Evolutionary conservation across 2,329 filamentous ascomycete genomes (phyloP).

Genomic region (Sarocladium oryzae): DNA sequence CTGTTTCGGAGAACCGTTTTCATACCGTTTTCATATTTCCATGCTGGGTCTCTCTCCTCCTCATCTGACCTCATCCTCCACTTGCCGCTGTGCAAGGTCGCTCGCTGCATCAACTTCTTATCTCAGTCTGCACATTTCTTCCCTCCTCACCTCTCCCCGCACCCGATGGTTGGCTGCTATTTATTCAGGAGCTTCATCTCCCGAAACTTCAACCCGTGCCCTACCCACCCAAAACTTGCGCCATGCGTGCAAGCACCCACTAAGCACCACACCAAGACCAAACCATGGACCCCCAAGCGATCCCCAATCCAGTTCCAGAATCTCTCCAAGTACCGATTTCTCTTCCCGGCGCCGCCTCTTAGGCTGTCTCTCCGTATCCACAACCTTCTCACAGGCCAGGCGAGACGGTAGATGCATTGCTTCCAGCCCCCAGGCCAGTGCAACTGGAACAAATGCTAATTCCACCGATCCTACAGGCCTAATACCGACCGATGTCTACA

Average conservation of each 20-base stretch:
- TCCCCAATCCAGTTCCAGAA: slow-evolving; percentile 5
- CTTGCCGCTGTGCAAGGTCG: not conserved
- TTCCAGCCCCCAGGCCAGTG: not conserved
- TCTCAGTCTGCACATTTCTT: not conserved
- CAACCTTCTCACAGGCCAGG: not conserved
- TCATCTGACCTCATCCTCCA: not conserved
- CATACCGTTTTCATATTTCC: no score
- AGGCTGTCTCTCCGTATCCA: not conserved
- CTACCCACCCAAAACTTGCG: not conserved
- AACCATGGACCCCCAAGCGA: not conserved
- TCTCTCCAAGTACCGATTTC: slow-evolving; percentile 9
- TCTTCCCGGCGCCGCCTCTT: slow-evolving; percentile 2
- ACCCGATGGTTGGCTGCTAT: not conserved
- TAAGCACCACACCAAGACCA: not conserved
- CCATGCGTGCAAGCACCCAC: not conserved
- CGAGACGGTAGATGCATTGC: not conserved
- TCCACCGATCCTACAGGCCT: not conserved
- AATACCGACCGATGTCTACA: not conserved
- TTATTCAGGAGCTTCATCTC: slow-evolving; percentile 2
- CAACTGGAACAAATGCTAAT: not conserved
- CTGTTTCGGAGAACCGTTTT: no score
- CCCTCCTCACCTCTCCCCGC: not conserved
- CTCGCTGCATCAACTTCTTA: not conserved
- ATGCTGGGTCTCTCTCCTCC: not conserved
- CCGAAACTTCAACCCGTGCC: not conserved